These are phyloP conservation scores for Aspergillus steynii DNA, from an alignment of 495 filamentous ascomycete genomes.

Conservation along the genomic window DNA sequence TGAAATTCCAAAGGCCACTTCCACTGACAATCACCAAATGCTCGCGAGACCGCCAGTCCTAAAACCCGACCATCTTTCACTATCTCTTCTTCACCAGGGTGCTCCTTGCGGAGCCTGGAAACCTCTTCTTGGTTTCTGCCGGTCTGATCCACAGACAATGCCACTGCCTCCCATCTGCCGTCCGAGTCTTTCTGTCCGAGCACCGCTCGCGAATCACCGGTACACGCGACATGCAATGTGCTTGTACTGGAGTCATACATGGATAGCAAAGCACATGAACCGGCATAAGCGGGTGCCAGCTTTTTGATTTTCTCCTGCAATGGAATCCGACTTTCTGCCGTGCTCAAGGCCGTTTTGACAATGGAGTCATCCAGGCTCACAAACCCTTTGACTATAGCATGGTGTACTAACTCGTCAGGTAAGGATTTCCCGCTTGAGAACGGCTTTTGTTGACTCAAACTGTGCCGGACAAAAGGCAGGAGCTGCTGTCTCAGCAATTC, in stretches of 20 bases:
- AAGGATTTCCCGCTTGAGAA: conserved; percentile 7
- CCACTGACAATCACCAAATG: conserved; percentile 65
- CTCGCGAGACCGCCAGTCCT: conserved; percentile 56
- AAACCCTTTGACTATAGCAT: conserved; percentile 50
- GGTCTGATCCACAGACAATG: conserved; percentile 60
- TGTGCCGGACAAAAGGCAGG: conserved; percentile 39
- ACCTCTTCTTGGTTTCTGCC: conserved; percentile 55
- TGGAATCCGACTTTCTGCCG: conserved; percentile 21
- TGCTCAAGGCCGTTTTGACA: conserved; percentile 39
- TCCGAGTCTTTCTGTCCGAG: conserved; percentile 49
- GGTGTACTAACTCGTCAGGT: conserved; percentile 33
- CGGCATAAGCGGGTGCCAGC: conserved; percentile 48
- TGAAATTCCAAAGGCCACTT: conserved; percentile 58
- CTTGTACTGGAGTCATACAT: conserved; percentile 51
- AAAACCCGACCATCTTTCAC: conserved; percentile 56
- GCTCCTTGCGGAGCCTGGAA: conserved; percentile 49
- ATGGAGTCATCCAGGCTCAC: conserved; percentile 50
- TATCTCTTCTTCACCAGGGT: conserved; percentile 58
- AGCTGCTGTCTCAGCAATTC: conserved; percentile 40
- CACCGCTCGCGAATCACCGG: conserved; percentile 61
- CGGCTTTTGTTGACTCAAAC: conserved; percentile 28
- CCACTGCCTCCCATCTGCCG: conserved; percentile 48
- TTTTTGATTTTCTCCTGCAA: conserved; percentile 34
- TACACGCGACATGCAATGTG: conserved; percentile 57
- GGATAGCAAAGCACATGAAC: conserved; percentile 61